These are phyloP conservation scores for Albugo laibachii DNA, from an alignment of 352 stramenopile species.

Conservation along the genomic window DNA sequence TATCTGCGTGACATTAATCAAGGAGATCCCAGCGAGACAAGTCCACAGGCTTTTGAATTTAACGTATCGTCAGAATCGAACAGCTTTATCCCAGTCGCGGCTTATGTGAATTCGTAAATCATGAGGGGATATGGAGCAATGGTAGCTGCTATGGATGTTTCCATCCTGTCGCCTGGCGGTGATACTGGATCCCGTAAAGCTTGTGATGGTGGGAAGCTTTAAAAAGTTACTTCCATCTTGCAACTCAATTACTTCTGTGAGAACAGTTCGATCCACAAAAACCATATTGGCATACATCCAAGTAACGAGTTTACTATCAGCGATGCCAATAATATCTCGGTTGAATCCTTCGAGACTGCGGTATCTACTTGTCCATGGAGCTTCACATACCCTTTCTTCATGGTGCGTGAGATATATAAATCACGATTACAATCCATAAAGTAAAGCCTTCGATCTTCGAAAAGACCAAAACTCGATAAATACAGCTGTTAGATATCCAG, in stretches of 20 bases:
- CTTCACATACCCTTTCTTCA: slow-evolving; percentile 49
- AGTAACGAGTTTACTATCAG: slow-evolving; percentile 74
- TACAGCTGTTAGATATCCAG: slow-evolving; percentile 67
- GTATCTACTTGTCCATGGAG: slow-evolving; percentile 83
- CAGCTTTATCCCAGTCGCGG: slow-evolving; percentile 81
- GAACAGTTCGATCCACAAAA: slow-evolving; percentile 81
- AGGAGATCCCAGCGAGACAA: slow-evolving; percentile 76
- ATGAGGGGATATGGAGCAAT: slow-evolving; percentile 68
- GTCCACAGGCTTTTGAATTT: slow-evolving; percentile 82
- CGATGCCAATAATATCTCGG: slow-evolving; percentile 75
- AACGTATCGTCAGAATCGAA: slow-evolving; percentile 82
- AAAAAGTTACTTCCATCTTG: slow-evolving; percentile 65
- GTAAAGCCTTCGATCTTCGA: slow-evolving; percentile 63
- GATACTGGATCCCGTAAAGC: slow-evolving; percentile 72
- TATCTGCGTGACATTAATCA: slow-evolving; percentile 75
- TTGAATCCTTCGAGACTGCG: slow-evolving; percentile 75
- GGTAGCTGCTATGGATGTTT: slow-evolving; percentile 52
- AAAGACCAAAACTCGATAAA: slow-evolving; percentile 55
- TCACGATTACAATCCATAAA: slow-evolving; percentile 82
- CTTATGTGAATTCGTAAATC: slow-evolving; percentile 71
- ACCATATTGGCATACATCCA: slow-evolving; percentile 85
- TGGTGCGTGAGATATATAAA: slow-evolving; percentile 47
- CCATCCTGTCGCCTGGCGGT: slow-evolving; percentile 75
- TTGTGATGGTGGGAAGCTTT: slow-evolving; percentile 71
- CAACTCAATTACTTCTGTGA: slow-evolving; percentile 52